phyloP scores from a whole-genome alignment of 2,329 filamentous ascomycete species.

The Dichotomopilus funicola region DNA sequence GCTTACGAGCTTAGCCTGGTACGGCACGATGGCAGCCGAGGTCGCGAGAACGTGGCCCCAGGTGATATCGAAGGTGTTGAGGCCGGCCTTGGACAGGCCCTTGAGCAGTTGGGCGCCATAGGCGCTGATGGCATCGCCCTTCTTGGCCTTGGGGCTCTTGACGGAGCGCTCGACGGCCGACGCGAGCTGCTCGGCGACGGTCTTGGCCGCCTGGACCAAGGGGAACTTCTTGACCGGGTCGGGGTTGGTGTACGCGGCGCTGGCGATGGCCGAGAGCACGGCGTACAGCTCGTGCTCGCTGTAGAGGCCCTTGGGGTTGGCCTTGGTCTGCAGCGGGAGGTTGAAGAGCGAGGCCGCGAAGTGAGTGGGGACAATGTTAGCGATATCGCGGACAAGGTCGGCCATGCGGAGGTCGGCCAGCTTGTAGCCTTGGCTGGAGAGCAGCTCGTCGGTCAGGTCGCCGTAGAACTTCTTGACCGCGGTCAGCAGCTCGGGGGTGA shows the following conservation, averaged over 20 bases:
- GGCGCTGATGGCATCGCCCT: conserved; percentile 49
- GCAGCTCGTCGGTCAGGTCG: conserved; percentile 52
- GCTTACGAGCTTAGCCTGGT: conserved; percentile 60
- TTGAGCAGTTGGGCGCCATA: conserved; percentile 63
- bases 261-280: conserved; percentile 59
- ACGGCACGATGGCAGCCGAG: conserved; percentile 60
- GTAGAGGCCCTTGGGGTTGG: conserved; percentile 53
- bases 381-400: conserved; percentile 65
- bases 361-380: conserved; percentile 58
- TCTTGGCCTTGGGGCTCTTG: conserved; percentile 47
- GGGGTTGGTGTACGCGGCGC: conserved; percentile 57
- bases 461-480: conserved; percentile 63
- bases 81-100: conserved; percentile 55
- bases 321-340: conserved; percentile 57
- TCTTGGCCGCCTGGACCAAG: conserved; percentile 51
- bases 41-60: conserved; percentile 66
- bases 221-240: conserved; percentile 63
- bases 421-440: conserved; percentile 58
- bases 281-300: conserved; percentile 52
- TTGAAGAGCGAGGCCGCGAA: conserved; percentile 59
- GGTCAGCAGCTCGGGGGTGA: conserved; percentile 54
- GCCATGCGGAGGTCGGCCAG: conserved; percentile 57
- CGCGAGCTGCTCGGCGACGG: conserved; percentile 53
- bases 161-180: conserved; percentile 57
- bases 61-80: conserved; percentile 59